Conservation (phyloP, 371 early-diverging fungal species). For the Fennellomyces sp. region DNA sequence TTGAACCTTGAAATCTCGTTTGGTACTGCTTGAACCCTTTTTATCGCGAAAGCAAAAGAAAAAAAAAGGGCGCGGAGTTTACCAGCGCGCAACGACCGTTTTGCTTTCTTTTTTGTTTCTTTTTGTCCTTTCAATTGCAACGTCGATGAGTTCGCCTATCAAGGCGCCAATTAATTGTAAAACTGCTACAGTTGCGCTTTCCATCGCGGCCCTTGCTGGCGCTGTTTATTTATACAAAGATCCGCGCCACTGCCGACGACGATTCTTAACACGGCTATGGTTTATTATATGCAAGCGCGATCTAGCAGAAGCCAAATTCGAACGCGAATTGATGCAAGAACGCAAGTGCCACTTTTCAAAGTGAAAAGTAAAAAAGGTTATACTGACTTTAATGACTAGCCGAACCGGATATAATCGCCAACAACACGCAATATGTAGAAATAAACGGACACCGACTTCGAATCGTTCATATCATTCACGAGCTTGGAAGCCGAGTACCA, state of each 20-base stretch:
- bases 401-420: constrained; percentile 42
- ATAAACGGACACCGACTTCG: constrained; percentile 62
- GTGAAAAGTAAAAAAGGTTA: not conserved
- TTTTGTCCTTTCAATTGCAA: not conserved
- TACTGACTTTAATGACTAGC: no score
- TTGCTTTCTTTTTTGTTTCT: not conserved
- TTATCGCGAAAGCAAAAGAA: not conserved
- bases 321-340: constrained; percentile 32
- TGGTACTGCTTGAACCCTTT: no score
- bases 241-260: constrained; percentile 17
- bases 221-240: constrained; percentile 20
- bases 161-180: constrained; percentile 7
- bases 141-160: constrained; percentile 2
- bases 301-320: constrained; percentile 33
- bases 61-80: not conserved
- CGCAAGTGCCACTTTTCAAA: constrained; percentile 18
- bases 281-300: constrained; percentile 40
- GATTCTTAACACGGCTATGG: constrained; percentile 32
- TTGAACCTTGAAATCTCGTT: no score
- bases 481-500: constrained; percentile 67
- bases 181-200: constrained; percentile 4
- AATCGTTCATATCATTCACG: constrained; percentile 70
- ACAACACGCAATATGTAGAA: constrained; percentile 57
- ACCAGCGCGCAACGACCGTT: not conserved
- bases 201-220: constrained; percentile 12